Evolutionary conservation across 768 basidiomycete genomes (phyloP).

Genomic region (Psilocybe cyanescens): DNA sequence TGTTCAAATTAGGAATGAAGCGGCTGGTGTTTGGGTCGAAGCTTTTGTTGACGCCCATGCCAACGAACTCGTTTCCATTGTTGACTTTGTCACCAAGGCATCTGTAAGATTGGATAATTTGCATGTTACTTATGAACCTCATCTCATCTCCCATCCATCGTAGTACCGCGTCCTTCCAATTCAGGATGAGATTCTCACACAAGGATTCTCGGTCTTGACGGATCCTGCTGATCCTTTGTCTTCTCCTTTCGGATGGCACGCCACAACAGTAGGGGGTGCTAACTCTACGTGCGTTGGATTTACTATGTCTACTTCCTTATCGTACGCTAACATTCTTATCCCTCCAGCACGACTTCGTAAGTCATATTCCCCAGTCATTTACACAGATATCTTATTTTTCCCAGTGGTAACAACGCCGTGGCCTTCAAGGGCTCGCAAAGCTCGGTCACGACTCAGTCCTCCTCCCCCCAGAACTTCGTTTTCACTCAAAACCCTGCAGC

Average conservation of each 20-base stretch:
- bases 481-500: constrained; percentile 33
- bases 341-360: constrained; percentile 8
- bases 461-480: constrained; percentile 40
- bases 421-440: constrained; percentile 31
- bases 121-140: neutral
- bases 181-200: constrained; percentile 47
- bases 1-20: constrained; percentile 38
- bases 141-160: neutral
- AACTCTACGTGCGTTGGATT: constrained; percentile 2
- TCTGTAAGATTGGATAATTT: constrained; percentile 32
- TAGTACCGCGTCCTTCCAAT: constrained; percentile 51
- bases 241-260: constrained; percentile 57
- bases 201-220: constrained; percentile 48
- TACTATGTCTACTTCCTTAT: neutral
- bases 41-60: constrained; percentile 63
- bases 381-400: neutral
- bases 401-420: constrained; percentile 37
- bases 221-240: constrained; percentile 53
- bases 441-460: constrained; percentile 38
- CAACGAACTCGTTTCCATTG: constrained; percentile 51
- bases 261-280: constrained; percentile 4
- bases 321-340: neutral
- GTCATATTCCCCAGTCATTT: neutral
- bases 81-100: constrained; percentile 56
- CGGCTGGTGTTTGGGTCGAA: constrained; percentile 53